These are phyloP conservation scores for Conidiobolus incongruus DNA, from an alignment of 371 early-diverging fungal genomes.

Conservation along the genomic window DNA sequence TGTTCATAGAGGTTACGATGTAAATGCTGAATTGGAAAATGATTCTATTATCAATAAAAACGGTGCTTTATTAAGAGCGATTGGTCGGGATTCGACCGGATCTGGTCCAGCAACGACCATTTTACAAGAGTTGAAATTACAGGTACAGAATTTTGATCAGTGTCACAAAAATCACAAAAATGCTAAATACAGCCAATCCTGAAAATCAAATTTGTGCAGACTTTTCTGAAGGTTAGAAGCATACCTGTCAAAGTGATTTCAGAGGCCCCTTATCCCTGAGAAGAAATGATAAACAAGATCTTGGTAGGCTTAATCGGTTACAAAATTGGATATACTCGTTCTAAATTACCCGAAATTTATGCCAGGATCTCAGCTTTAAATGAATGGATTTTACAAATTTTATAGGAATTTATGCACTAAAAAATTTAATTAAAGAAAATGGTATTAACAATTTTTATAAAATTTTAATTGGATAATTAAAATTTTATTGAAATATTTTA, in stretches of 20 bases:
- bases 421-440: no score
- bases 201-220: not conserved
- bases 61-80: not conserved
- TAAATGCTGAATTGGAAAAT: not conserved
- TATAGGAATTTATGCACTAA: no score
- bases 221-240: not conserved
- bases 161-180: not conserved
- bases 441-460: no score
- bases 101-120: not conserved
- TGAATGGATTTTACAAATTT: no score
- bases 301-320: not conserved
- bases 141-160: not conserved
- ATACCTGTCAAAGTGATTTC: conserved; percentile 1
- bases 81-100: not conserved
- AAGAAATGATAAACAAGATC: not conserved
- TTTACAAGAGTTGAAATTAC: not conserved
- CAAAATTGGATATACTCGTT: not conserved
- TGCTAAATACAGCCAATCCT: not conserved
- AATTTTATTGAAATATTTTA: no score
- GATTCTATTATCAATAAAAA: no score
- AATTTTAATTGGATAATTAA: no score
- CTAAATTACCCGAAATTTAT: not conserved
- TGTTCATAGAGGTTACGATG: not conserved
- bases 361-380: not conserved
- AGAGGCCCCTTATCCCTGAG: not conserved